phyloP scores from a whole-genome alignment of 768 basidiomycete species.

The Boletus reticulatus region DNA sequence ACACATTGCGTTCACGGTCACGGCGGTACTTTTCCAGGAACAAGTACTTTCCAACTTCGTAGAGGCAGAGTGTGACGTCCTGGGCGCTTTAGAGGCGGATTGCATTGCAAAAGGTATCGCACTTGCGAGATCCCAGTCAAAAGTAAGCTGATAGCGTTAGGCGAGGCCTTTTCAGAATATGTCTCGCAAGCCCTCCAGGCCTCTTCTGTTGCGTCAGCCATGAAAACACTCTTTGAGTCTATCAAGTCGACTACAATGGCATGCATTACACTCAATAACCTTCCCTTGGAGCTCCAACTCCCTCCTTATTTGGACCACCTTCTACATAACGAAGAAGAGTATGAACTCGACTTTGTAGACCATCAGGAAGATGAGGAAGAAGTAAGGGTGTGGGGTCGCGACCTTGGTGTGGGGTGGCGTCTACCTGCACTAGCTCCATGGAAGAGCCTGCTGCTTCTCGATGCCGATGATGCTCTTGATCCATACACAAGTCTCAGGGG shows the following conservation, averaged over 20 bases:
- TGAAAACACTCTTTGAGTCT: slow-evolving; percentile 76
- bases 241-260: slow-evolving; percentile 77
- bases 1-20: slow-evolving; percentile 84
- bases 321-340: slow-evolving; percentile 62
- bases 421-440: slow-evolving; percentile 79
- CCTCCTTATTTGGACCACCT: slow-evolving; percentile 77
- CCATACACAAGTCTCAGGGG: slow-evolving; percentile 59
- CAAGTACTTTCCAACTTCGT: slow-evolving; percentile 88
- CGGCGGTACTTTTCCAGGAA: slow-evolving; percentile 90
- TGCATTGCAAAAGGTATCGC: slow-evolving; percentile 68
- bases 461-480: slow-evolving; percentile 55
- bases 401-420: slow-evolving; percentile 69
- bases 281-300: slow-evolving; percentile 83
- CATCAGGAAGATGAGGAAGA: slow-evolving; percentile 53
- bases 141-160: slow-evolving; percentile 35
- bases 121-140: neutral
- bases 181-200: slow-evolving; percentile 54
- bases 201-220: slow-evolving; percentile 75
- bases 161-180: slow-evolving; percentile 57
- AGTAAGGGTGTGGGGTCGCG: slow-evolving; percentile 59
- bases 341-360: slow-evolving; percentile 49
- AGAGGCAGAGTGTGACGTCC: slow-evolving; percentile 70
- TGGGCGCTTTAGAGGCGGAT: slow-evolving; percentile 70
- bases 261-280: slow-evolving; percentile 71
- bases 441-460: slow-evolving; percentile 85